phyloP scores from a whole-genome alignment of 2,329 filamentous ascomycete genomes.

The Tolypocladium ophioglossoides region DNA sequence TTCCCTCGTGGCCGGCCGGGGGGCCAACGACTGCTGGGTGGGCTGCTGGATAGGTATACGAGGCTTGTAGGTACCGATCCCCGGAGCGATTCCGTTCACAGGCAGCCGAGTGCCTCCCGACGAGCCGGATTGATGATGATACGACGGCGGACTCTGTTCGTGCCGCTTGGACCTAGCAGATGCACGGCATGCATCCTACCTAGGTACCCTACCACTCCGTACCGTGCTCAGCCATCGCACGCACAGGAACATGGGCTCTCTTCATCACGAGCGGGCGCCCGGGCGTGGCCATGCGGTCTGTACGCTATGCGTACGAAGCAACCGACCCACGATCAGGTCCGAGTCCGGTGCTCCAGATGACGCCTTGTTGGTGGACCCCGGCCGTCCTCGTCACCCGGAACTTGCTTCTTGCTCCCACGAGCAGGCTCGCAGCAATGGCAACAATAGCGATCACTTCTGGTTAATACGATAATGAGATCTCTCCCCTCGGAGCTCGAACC shows the following conservation, averaged over 20 bases:
- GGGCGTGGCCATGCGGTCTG: background rate
- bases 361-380: background rate
- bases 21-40: background rate
- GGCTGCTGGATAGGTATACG: no score
- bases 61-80: background rate
- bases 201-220: no score
- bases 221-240: background rate
- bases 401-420: background rate
- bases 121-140: background rate
- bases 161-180: background rate
- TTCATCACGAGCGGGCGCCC: background rate
- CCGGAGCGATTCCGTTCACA: background rate
- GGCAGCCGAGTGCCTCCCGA: background rate
- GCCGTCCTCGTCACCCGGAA: no score
- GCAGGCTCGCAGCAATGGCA: background rate
- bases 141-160: background rate
- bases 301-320: background rate
- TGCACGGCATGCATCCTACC: background rate
- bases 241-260: background rate
- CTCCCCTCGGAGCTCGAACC: background rate
- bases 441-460: background rate
- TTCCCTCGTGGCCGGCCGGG: background rate
- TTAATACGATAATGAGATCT: background rate
- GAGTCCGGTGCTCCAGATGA: background rate
- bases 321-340: background rate